These are phyloP conservation scores for Coemansia sp. DNA, from an alignment of 371 early-diverging fungal species.

Conservation along the genomic window DNA sequence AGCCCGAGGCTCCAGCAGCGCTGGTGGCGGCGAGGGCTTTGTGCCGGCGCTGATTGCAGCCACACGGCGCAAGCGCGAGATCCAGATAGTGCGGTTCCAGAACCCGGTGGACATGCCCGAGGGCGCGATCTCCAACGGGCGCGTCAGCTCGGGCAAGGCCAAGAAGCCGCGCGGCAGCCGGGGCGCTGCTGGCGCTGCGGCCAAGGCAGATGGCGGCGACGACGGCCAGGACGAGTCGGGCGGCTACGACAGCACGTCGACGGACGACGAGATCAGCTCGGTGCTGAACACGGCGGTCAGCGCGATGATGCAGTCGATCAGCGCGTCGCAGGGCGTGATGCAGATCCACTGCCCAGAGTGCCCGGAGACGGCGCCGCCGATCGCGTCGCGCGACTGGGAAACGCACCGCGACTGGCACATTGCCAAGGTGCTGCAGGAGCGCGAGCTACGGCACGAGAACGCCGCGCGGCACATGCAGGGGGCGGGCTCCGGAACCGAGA, in stretches of 20 bases:
- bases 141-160: neutral
- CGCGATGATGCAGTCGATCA: slow-evolving; percentile 44
- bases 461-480: slow-evolving; percentile 31
- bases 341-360: slow-evolving; percentile 52
- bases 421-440: slow-evolving; percentile 54
- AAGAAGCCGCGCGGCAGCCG: slow-evolving; percentile 1
- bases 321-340: slow-evolving; percentile 30
- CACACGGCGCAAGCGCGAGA: slow-evolving; percentile 45
- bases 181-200: neutral
- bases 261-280: slow-evolving; percentile 21
- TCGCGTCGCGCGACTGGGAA: slow-evolving; percentile 52
- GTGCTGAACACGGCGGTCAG: slow-evolving; percentile 44
- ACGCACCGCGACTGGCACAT: slow-evolving; percentile 57
- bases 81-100: slow-evolving; percentile 45
- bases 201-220: slow-evolving; percentile 23
- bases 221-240: slow-evolving; percentile 17
- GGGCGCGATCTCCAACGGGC: slow-evolving; percentile 25
- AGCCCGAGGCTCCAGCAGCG: neutral
- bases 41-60: slow-evolving; percentile 46
- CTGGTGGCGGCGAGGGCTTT: slow-evolving; percentile 24
- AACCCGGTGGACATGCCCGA: slow-evolving; percentile 37
- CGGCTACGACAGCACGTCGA: slow-evolving; percentile 17
- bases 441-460: slow-evolving; percentile 51
- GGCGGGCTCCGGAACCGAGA: slow-evolving; percentile 8
- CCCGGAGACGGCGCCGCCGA: slow-evolving; percentile 35